phyloP scores from a whole-genome alignment of 2,329 filamentous ascomycete species.

The Polychaeton citri region DNA sequence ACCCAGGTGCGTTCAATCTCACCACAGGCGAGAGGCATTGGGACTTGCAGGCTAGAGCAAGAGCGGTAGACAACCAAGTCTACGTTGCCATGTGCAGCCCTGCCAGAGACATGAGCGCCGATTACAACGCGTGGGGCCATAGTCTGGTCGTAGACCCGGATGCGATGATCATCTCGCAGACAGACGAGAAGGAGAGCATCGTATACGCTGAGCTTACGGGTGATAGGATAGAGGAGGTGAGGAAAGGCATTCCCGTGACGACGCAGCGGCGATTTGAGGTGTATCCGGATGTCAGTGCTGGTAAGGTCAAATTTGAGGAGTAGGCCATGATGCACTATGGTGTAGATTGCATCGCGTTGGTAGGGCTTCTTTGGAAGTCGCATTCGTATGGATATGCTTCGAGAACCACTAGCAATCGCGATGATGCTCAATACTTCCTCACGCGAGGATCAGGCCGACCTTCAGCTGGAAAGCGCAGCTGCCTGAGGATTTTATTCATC shows the following conservation, averaged over 20 bases:
- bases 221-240: conserved; percentile 56
- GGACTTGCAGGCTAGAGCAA: conserved; percentile 65
- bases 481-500: too few relatives aligned
- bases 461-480: too few relatives aligned
- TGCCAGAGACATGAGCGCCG: conserved; percentile 61
- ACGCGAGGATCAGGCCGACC: too few relatives aligned
- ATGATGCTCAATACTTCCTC: too few relatives aligned
- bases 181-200: conserved; percentile 64
- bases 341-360: too few relatives aligned
- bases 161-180: conserved; percentile 65
- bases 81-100: conserved; percentile 91
- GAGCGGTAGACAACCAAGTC: conserved; percentile 86
- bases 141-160: conserved; percentile 80
- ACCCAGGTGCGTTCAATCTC: conserved; percentile 93
- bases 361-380: too few relatives aligned
- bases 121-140: conserved; percentile 87
- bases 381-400: too few relatives aligned
- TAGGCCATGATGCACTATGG: conserved; percentile 6
- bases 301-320: conserved; percentile 25
- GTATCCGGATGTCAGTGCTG: conserved; percentile 75
- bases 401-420: too few relatives aligned
- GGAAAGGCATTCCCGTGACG: conserved; percentile 73
- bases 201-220: conserved; percentile 59
- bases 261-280: conserved; percentile 86
- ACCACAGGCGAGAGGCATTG: conserved; percentile 90